These are phyloP conservation scores for Canavalia ensiformis DNA, from an alignment of 306 rosid species.

Conservation along the genomic window DNA sequence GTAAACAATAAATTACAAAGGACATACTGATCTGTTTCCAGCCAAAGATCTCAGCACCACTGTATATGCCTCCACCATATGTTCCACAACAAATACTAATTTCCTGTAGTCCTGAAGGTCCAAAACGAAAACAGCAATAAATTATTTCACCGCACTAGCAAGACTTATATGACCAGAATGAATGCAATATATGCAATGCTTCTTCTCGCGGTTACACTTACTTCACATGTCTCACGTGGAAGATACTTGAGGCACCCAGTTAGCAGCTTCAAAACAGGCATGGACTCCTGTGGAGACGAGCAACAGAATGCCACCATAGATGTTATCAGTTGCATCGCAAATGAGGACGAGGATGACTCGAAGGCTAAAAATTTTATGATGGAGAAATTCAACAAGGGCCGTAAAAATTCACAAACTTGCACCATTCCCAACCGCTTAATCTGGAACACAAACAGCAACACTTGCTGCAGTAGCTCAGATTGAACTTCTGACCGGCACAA, in stretches of 20 bases:
- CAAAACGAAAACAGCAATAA: conserved; percentile 39
- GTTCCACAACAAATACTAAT: conserved; percentile 64
- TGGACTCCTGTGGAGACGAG: conserved; percentile 67
- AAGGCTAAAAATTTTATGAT: conserved; percentile 62
- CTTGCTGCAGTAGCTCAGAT: conserved; percentile 83
- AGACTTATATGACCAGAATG: conserved; percentile 33
- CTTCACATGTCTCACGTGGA: conserved; percentile 68
- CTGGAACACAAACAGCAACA: conserved; percentile 69
- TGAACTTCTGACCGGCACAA: conserved; percentile 76
- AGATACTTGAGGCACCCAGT: conserved; percentile 63
- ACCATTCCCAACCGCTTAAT: conserved; percentile 69
- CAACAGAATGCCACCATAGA: conserved; percentile 79
- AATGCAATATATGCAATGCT: conserved; percentile 36
- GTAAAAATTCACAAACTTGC: conserved; percentile 74
- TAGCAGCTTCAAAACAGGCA: conserved; percentile 78
- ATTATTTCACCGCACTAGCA: conserved; percentile 22
- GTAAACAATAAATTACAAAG: conserved; percentile 42
- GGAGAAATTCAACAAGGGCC: conserved; percentile 72
- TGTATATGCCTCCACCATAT: conserved; percentile 71
- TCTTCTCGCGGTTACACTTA: conserved; percentile 55
- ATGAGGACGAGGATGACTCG: conserved; percentile 62
- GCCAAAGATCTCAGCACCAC: conserved; percentile 71
- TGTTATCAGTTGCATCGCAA: conserved; percentile 68
- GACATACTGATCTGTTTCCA: conserved; percentile 67
- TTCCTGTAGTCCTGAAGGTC: conserved; percentile 72